phyloP scores from a whole-genome alignment of 2,329 filamentous ascomycete genomes.

The Exophiala xenobiotica region DNA sequence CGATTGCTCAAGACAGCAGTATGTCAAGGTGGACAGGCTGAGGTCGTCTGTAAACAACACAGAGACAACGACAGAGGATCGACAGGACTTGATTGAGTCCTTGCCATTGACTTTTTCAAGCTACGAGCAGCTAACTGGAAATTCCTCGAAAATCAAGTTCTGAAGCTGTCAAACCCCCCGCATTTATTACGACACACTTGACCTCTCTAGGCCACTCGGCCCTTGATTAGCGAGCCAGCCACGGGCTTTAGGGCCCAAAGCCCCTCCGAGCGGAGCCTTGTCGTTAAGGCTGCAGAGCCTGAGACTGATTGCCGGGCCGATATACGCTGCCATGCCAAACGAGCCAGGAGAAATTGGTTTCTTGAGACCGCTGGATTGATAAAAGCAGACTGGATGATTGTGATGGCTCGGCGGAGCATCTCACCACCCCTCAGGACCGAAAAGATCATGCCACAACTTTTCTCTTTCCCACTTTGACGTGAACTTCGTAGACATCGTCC shows the following conservation, averaged over 20 bases:
- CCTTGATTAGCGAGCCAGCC: neutral
- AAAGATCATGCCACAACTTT: neutral
- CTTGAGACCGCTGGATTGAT: no score
- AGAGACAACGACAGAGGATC: neutral
- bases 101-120: neutral
- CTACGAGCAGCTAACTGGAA: neutral
- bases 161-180: conserved; percentile 1
- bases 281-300: no score
- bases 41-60: neutral
- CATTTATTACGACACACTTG: no score
- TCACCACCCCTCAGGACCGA: neutral
- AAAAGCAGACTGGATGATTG: no score
- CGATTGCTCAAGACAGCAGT: no score
- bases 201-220: neutral
- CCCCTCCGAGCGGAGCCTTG: no score
- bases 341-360: no score
- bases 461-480: neutral
- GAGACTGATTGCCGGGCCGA: no score
- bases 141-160: conserved; percentile 8
- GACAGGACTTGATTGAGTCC: neutral
- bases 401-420: neutral
- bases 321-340: no score
- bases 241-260: neutral
- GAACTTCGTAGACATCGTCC: neutral
- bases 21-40: no score